Evolutionary conservation across 2,329 filamentous ascomycete species (phyloP).

Genomic region (Sphaerulina populicola): DNA sequence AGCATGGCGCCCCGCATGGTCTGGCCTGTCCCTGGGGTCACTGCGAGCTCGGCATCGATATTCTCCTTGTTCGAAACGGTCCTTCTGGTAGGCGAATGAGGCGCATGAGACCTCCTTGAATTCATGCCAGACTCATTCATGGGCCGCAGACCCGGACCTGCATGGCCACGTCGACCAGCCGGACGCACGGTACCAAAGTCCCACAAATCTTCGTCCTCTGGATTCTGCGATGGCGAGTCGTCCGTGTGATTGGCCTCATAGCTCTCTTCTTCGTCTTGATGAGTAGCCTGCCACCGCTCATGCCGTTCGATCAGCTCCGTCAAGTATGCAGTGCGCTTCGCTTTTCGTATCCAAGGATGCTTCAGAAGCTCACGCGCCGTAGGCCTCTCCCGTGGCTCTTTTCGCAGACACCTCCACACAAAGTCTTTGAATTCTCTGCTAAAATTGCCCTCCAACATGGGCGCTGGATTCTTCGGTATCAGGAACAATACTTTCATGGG

Average conservation of each 20-base stretch:
- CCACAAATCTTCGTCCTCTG: slow-evolving; percentile 81
- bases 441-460: slow-evolving; percentile 52
- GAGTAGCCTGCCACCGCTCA: slow-evolving; percentile 73
- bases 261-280: slow-evolving; percentile 59
- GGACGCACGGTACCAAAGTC: slow-evolving; percentile 94
- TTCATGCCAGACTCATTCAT: slow-evolving; percentile 80
- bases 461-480: slow-evolving; percentile 89
- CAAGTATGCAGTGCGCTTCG: slow-evolving; percentile 92
- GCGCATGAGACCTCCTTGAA: slow-evolving; percentile 46
- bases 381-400: slow-evolving; percentile 82
- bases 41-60: slow-evolving; percentile 27
- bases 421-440: slow-evolving; percentile 45
- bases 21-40: slow-evolving; percentile 25
- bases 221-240: slow-evolving; percentile 36
- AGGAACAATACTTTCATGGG: slow-evolving; percentile 97
- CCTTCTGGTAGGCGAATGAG: slow-evolving; percentile 35
- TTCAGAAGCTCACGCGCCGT: slow-evolving; percentile 78
- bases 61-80: slow-evolving; percentile 33
- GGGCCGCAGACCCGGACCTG: slow-evolving; percentile 55
- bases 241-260: slow-evolving; percentile 53
- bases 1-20: slow-evolving; percentile 27
- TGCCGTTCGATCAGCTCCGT: slow-evolving; percentile 92
- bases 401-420: slow-evolving; percentile 61
- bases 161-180: slow-evolving; percentile 49
- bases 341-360: slow-evolving; percentile 81